Base-by-base conservation (phyloP, 2,329 filamentous ascomycete genomes). In the Grosmannia penicillata region DNA sequence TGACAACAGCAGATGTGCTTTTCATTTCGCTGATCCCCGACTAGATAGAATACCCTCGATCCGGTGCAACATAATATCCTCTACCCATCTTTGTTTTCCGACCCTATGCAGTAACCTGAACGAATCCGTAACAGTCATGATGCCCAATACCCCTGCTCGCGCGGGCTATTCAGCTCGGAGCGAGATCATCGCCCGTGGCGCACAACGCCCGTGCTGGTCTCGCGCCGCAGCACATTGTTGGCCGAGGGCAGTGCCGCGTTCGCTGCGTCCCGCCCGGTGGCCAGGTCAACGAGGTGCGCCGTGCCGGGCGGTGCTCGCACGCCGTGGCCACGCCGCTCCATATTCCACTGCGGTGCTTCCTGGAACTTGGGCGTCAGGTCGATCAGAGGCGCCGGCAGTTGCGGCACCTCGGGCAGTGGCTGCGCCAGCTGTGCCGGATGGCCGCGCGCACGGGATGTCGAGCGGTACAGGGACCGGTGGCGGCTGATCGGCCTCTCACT, bases 361-460 rank as follows among this genome's bases (percentile, higher is more conserved):
- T 68, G 64, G 50, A 78, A 80, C 35, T 65, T 62, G 0, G 75
- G 74, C 0, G 75, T 76, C 29, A 85, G 64, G 49, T 82, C 80
- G 23, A 86, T 58, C 6, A 86, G 63, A 2, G 81, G 79, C 44
- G 74, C 75, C 3, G 65, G 64, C 48, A 42, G 22, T 3, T 37
- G 22, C 18, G 41, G 37, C n/a, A n/a, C n/a, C n/a, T n/a, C n/a
- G 6, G 17, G 30, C 10, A 14, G 13, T 2, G 19, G 36, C 13
- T 9, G 34, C n/a, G n/a, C n/a, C n/a, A n/a, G n/a, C 25, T 22
- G 29, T 26, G 27, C 31, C 23, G 8, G 31, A 2, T 24, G 11
- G 6, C 23, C 5, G 2, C 27, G 5, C 4, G 30, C 8, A 7
- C 21, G 30, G 24, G 31, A 19, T 2, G 21, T 21, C 2, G 37